Conservation (phyloP, 192 early-diverging fungal species). For the Umbelopsis sp. region DNA sequence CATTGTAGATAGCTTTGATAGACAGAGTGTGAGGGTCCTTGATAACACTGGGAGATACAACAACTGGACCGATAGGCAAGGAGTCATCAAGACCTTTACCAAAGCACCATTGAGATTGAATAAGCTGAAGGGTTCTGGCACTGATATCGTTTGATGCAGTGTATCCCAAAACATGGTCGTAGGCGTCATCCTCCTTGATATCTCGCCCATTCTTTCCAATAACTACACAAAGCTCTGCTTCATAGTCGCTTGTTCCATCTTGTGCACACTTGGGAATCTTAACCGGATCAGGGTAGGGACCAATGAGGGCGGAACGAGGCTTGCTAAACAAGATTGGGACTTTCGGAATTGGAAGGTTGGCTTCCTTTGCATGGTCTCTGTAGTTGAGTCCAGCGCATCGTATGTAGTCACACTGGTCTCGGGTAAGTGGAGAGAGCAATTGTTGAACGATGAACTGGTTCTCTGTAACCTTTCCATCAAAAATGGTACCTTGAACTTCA, state of each 20-base stretch:
- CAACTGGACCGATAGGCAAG: constrained; percentile 54
- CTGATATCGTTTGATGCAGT: constrained; percentile 62
- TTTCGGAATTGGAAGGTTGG: constrained; percentile 46
- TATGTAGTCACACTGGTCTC: constrained; percentile 29
- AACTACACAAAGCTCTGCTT: constrained; percentile 60
- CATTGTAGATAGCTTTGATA: constrained; percentile 37
- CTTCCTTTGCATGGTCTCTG: constrained; percentile 53
- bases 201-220: constrained; percentile 57
- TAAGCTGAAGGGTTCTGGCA: constrained; percentile 44
- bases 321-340: constrained; percentile 60
- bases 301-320: constrained; percentile 41
- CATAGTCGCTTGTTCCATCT: constrained; percentile 59
- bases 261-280: constrained; percentile 48
- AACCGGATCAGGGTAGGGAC: constrained; percentile 44
- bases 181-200: constrained; percentile 46
- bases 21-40: constrained; percentile 50
- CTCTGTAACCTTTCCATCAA: constrained; percentile 11
- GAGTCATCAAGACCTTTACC: constrained; percentile 64
- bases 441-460: neutral
- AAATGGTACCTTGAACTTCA: neutral
- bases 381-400: constrained; percentile 67
- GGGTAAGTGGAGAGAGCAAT: constrained; percentile 43
- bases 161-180: constrained; percentile 56
- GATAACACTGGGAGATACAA: constrained; percentile 49
- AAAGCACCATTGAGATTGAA: constrained; percentile 57